Percentiles rank a stretch among this genome's conserved stretches.
Conservation (phyloP, 2,329 filamentous ascomycete species). For the Helotiales sp. region DNA sequence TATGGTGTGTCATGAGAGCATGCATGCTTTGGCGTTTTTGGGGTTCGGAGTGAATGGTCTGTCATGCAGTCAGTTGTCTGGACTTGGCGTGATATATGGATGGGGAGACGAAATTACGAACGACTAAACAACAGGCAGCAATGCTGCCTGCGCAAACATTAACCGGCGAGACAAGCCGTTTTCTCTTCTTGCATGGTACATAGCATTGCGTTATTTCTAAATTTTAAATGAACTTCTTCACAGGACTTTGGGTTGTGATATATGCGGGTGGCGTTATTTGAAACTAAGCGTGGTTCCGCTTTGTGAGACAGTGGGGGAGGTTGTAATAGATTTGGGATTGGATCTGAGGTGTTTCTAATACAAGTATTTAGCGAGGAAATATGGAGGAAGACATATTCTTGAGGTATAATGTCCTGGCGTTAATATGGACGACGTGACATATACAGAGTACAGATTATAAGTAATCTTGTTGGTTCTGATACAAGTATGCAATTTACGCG, state of each 20-base stretch:
- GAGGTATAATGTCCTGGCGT: no score
- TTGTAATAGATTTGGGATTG: no score
- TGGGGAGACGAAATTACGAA: background rate
- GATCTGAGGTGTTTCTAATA: no score
- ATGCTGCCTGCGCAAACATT: no score
- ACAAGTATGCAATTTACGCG: no score
- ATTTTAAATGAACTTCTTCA: background rate
- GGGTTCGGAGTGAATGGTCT: background rate
- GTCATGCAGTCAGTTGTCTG: background rate
- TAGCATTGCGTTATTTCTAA: conserved; percentile 6
- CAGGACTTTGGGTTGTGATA: no score
- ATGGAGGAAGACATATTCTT: no score
- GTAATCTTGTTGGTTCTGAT: background rate
- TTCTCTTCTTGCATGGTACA: background rate
- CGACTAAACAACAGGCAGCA: background rate
- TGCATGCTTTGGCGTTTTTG: background rate
- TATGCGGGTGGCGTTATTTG: no score
- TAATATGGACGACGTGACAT: no score
- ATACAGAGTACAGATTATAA: background rate
- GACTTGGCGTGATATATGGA: background rate
- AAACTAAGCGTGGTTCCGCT: no score
- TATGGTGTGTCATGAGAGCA: background rate
- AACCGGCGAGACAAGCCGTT: background rate
- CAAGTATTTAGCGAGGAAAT: no score
- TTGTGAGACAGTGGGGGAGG: no score